phyloP scores from a whole-genome alignment of 331 rosid genomes.

The Dryas integrifolia region DNA sequence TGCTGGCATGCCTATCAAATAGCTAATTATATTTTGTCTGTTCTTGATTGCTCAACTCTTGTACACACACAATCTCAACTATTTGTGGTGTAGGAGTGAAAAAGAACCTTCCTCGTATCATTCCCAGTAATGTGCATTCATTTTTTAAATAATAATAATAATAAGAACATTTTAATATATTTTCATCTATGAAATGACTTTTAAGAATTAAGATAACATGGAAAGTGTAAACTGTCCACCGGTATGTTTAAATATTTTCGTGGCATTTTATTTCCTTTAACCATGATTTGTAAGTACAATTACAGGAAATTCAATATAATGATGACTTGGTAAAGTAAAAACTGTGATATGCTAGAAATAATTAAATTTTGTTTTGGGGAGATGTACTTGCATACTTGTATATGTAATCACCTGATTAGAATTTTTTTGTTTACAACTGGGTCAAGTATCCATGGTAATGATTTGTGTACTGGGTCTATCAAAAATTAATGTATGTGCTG shows the following conservation, averaged over 20 bases:
- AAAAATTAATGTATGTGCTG: conserved; percentile 12
- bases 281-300: not conserved
- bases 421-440: not conserved
- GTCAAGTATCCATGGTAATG: conserved; percentile 8
- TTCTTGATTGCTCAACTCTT: not conserved
- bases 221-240: not conserved
- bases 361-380: not conserved
- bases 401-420: not conserved
- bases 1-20: not conserved
- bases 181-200: not conserved
- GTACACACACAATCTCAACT: not conserved
- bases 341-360: not conserved
- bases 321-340: not conserved
- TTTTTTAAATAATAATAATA: not conserved
- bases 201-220: not conserved
- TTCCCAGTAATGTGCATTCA: not conserved
- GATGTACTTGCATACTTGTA: not conserved
- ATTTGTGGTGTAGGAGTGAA: not conserved
- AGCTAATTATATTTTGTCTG: not conserved
- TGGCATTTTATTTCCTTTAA: not conserved
- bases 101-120: conserved; percentile 3
- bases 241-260: not conserved
- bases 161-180: not conserved
- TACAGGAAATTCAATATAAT: not conserved
- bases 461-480: not conserved